phyloP scores from a whole-genome alignment of 2,329 filamentous ascomycete species.

The Nannizzia gypsea region DNA sequence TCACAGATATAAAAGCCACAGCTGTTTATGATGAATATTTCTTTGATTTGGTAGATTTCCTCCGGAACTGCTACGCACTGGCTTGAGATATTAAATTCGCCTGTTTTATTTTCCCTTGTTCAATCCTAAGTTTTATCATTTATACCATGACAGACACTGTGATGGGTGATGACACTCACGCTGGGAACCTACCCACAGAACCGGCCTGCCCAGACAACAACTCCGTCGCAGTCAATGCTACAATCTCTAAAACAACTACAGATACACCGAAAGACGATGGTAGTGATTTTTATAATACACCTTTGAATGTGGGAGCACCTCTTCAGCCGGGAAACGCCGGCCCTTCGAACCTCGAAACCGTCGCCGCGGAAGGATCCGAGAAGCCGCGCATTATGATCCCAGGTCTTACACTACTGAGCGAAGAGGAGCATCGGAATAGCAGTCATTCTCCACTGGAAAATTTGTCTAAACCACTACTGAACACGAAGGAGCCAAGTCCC shows the following conservation, averaged over 20 bases:
- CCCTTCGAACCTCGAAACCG: background rate
- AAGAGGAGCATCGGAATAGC: background rate
- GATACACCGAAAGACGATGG: conserved; percentile 24
- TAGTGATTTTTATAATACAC: conserved; percentile 35
- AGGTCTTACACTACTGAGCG: conserved; percentile 25
- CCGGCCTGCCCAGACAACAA: conserved; percentile 22
- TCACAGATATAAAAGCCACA: too few relatives aligned
- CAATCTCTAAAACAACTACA: conserved; percentile 20
- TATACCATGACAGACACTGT: conserved; percentile 10
- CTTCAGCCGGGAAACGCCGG: conserved; percentile 6
- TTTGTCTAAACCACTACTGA: background rate
- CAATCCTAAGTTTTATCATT: background rate
- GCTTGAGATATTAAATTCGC: too few relatives aligned
- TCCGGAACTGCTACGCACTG: too few relatives aligned
- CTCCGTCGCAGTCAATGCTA: conserved; percentile 16
- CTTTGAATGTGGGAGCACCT: conserved; percentile 23
- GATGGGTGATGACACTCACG: conserved; percentile 14
- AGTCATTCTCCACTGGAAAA: background rate
- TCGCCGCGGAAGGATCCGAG: conserved; percentile 8
- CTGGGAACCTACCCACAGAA: conserved; percentile 16
- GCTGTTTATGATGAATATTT: background rate
- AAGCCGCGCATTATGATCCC: conserved; percentile 23
- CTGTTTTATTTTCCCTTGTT: background rate
- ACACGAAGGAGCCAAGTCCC: background rate
- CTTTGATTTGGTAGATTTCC: background rate